Evolutionary conservation across 108 stramenopile species (phyloP).

Genomic region (Halocafeteria seosinensis): DNA sequence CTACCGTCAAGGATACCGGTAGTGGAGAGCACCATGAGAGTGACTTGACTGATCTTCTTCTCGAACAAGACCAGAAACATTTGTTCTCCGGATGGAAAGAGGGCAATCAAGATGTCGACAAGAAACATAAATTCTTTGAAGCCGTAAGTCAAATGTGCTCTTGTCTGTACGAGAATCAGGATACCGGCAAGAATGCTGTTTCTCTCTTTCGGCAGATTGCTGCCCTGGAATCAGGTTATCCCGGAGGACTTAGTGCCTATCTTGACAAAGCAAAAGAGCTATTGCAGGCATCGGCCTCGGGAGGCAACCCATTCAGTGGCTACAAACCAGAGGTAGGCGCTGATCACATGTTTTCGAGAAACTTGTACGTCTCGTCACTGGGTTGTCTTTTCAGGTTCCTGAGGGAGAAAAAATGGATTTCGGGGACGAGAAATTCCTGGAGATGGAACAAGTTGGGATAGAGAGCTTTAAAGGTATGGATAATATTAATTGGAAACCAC

Average conservation of each 20-base stretch:
- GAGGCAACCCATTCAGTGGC: constrained; percentile 77
- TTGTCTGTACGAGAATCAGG: neutral
- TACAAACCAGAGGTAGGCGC: constrained; percentile 57
- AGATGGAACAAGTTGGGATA: constrained; percentile 16
- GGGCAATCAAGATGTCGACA: constrained; percentile 18
- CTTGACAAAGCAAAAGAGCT: constrained; percentile 60
- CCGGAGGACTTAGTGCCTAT: constrained; percentile 74
- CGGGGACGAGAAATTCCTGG: constrained; percentile 19
- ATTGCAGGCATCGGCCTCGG: constrained; percentile 60
- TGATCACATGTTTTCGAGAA: neutral
- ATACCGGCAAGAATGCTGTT: neutral
- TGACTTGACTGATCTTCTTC: neutral
- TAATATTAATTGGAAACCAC: neutral
- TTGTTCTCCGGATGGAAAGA: constrained; percentile 25
- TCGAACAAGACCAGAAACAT: constrained; percentile 16
- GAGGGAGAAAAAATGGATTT: constrained; percentile 2
- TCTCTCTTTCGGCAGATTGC: constrained; percentile 36
- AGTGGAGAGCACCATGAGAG: too few relatives aligned
- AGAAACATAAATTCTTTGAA: constrained; percentile 15
- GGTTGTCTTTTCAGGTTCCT: neutral
- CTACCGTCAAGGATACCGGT: too few relatives aligned
- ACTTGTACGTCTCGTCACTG: neutral
- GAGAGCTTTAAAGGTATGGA: neutral
- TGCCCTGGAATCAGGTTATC: constrained; percentile 68
- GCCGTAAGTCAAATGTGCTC: constrained; percentile 10